Evolutionary conservation across 1,284 basidiomycete genomes (phyloP).

Genomic region (Peniophora sp.): DNA sequence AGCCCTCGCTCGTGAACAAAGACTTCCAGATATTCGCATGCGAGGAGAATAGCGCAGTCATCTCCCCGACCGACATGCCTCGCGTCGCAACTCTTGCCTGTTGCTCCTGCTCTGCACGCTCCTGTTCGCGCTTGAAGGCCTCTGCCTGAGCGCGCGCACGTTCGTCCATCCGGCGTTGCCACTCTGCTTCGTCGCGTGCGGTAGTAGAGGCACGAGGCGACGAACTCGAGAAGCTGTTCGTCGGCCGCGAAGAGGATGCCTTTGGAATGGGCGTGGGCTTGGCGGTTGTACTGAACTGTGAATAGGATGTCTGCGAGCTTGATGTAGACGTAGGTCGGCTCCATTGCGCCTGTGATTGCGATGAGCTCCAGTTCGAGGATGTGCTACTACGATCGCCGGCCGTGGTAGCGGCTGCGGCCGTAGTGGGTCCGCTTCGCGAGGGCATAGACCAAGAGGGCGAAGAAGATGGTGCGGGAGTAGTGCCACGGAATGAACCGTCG

Average conservation of each 20-base stretch:
- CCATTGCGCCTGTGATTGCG: too few relatives aligned
- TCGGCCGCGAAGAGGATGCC: constrained; percentile 10
- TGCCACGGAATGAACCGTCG: constrained; percentile 7
- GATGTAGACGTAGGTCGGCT: constrained; percentile 15
- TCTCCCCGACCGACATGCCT: constrained; percentile 44
- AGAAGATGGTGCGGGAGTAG: constrained; percentile 11
- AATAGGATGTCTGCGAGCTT: constrained; percentile 17
- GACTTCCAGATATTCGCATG: constrained; percentile 54
- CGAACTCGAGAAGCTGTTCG: constrained; percentile 13
- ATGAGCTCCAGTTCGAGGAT: constrained; percentile 19
- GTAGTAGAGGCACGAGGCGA: constrained; percentile 14
- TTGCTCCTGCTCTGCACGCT: constrained; percentile 26
- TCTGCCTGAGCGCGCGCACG: constrained; percentile 48
- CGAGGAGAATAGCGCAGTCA: constrained; percentile 39
- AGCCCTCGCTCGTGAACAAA: constrained; percentile 24
- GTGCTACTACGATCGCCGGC: constrained; percentile 21
- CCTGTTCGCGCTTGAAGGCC: constrained; percentile 51
- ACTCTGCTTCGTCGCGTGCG: constrained; percentile 37
- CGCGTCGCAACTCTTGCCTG: constrained; percentile 33
- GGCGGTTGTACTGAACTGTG: constrained; percentile 15
- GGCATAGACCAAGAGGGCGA: constrained; percentile 13
- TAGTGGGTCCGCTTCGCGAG: constrained; percentile 14
- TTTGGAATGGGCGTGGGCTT: constrained; percentile 17
- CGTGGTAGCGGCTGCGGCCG: constrained; percentile 8
- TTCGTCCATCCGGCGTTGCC: constrained; percentile 49